Base-by-base conservation (phyloP, 768 basidiomycete genomes). In the Gloeophyllum trabeum region DNA sequence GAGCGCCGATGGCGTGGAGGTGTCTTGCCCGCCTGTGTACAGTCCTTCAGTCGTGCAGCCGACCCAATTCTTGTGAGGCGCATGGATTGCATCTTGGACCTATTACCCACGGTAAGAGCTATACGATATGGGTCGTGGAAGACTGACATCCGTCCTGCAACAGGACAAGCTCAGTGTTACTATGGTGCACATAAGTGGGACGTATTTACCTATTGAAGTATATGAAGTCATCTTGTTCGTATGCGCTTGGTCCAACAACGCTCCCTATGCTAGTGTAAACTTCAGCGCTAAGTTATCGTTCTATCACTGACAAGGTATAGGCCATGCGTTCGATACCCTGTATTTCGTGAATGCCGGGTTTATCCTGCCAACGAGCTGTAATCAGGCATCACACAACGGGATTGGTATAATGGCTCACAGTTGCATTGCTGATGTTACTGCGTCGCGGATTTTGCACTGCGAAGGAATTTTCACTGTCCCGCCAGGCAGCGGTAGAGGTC, bases 321-420 rank as follows among this genome's bases (percentile, higher is more conserved):
- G 71, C 55, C 59, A 71, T 4, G 72, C 73, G 48, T 77, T 74
- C 10, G 72, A 69, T 5, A 77, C 70, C 0, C 74, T 65, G 47
- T 76, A 76, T 10, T 72, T 65, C 50, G 76, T 62, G 42, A 76
- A 77, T 1, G 64, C 74, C 3, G 75, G 75, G 48, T 77, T 77
- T 26, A 75, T 32, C 28, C 28, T 32, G 10, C 16, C 28, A 32
- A 32, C 10, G 10, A 10, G 28, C 28, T n/a, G n/a, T n/a, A n/a
- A n/a, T n/a, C n/a, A n/a, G n/a, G n/a, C n/a, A n/a, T n/a, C n/a
- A n/a, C n/a, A n/a, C n/a, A n/a, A n/a, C n/a, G n/a, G n/a, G n/a
- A n/a, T n/a, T n/a, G n/a, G n/a, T n/a, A n/a, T n/a, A n/a, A n/a
- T n/a, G n/a, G n/a, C n/a, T n/a, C n/a, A n/a, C n/a, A n/a, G n/a